phyloP scores from a whole-genome alignment of 768 basidiomycete species.

The Suillus spraguei region DNA sequence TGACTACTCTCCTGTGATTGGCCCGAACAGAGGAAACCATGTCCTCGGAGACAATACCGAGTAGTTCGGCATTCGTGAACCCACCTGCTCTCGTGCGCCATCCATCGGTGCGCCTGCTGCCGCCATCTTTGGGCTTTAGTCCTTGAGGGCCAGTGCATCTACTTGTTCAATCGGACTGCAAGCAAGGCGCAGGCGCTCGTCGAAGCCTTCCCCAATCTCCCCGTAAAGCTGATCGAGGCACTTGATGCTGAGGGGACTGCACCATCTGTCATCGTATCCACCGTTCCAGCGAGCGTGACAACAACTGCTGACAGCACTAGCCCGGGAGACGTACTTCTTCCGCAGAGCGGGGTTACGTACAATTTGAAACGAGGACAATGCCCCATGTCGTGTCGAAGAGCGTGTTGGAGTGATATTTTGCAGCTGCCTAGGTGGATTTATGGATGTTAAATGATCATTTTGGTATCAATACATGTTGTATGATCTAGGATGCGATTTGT shows the following conservation, averaged over 20 bases:
- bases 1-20: no score
- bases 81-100: no score
- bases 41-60: no score
- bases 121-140: conserved; percentile 86
- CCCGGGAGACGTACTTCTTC: no score
- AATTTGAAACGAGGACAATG: conserved; percentile 85
- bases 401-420: conserved; percentile 51
- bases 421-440: conserved; percentile 13
- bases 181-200: conserved; percentile 73
- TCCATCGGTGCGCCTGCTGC: no score
- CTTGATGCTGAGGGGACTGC: conserved; percentile 47
- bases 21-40: no score
- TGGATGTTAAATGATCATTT: neutral
- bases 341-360: conserved; percentile 88
- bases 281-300: conserved; percentile 75
- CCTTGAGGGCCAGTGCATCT: conserved; percentile 71
- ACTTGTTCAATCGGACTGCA: conserved; percentile 85
- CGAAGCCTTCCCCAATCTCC: conserved; percentile 63
- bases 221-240: conserved; percentile 59
- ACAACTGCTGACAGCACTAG: conserved; percentile 45
- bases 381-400: conserved; percentile 50
- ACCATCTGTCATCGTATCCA: conserved; percentile 82
- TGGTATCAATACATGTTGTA: no score
- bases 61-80: no score
- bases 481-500: no score